These are phyloP conservation scores for Zygoascus tannicola DNA, from an alignment of 805 yeast species.

Conservation along the genomic window DNA sequence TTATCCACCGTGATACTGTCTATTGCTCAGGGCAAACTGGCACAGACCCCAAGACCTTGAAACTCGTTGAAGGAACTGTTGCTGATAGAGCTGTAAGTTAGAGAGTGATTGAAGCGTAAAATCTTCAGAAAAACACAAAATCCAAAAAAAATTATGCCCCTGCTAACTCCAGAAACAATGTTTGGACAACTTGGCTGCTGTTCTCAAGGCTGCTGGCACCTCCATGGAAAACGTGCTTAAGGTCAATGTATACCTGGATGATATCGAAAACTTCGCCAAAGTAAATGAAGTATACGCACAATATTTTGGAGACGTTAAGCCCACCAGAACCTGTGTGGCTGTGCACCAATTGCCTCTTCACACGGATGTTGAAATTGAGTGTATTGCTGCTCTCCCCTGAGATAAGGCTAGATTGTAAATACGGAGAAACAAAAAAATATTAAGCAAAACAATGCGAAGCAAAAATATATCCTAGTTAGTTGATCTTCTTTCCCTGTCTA, in stretches of 20 bases:
- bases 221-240: conserved; percentile 75
- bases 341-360: conserved; percentile 86
- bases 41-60: conserved; percentile 18
- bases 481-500: no score
- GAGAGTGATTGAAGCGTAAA: not conserved
- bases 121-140: not conserved
- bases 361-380: conserved; percentile 82
- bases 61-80: conserved; percentile 38
- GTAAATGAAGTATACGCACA: conserved; percentile 75
- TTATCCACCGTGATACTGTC: conserved; percentile 61
- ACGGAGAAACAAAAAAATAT: no score
- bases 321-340: conserved; percentile 97
- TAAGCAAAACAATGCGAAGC: no score
- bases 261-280: conserved; percentile 75
- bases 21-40: conserved; percentile 72
- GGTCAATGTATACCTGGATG: conserved; percentile 80
- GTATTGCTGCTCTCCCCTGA: conserved; percentile 45
- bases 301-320: conserved; percentile 34
- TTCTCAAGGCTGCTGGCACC: conserved; percentile 79
- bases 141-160: not conserved
- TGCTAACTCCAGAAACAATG: conserved; percentile 22
- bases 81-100: conserved; percentile 12
- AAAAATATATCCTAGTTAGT: no score
- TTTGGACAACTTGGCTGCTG: conserved; percentile 37
- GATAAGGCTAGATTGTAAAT: no score